Evolutionary conservation across 768 basidiomycete species (phyloP).

Genomic region (Pholiota conissans): DNA sequence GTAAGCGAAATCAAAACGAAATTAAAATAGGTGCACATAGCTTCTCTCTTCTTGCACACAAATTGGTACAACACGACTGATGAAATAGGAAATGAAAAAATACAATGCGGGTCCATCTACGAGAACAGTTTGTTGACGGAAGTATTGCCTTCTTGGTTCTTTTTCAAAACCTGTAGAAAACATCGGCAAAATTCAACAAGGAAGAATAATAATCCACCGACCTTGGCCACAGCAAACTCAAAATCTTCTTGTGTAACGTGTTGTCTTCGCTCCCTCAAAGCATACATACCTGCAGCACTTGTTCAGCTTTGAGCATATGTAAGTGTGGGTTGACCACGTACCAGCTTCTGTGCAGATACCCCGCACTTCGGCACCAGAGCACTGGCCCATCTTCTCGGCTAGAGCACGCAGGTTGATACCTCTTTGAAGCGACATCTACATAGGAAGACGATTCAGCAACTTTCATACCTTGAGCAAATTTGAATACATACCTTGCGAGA

Average conservation of each 20-base stretch:
- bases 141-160: conserved; percentile 94
- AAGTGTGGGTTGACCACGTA: conserved; percentile 60
- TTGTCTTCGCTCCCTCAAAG: conserved; percentile 89
- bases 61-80: no score
- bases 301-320: not conserved
- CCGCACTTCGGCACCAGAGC: conserved; percentile 95
- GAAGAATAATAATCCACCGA: no score
- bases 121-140: conserved; percentile 94
- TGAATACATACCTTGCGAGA: conserved; percentile 73
- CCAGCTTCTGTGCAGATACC: conserved; percentile 98
- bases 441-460: not conserved
- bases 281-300: conserved; percentile 75
- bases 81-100: not conserved
- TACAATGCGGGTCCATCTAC: conserved; percentile 34
- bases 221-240: conserved; percentile 97
- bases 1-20: no score
- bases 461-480: not conserved
- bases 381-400: conserved; percentile 99
- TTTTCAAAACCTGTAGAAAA: conserved; percentile 85
- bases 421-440: conserved; percentile 93
- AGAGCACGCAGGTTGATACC: conserved; percentile 96
- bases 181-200: no score
- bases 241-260: conserved; percentile 99
- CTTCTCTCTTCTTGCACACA: no score
- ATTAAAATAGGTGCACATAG: no score